Conservation (phyloP, 108 stramenopile genomes). For the Skeletonema menzelii region DNA sequence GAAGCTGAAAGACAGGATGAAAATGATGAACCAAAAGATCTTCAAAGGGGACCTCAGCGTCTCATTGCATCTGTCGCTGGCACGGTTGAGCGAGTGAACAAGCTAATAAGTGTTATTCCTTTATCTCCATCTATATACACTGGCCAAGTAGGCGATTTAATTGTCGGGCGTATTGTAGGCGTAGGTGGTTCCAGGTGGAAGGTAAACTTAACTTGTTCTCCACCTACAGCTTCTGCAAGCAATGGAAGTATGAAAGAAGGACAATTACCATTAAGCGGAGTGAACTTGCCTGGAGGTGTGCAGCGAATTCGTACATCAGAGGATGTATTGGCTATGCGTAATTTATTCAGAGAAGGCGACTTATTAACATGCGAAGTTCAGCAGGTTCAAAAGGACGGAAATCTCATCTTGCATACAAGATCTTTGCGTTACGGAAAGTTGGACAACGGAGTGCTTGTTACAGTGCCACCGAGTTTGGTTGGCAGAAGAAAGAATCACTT, state of each 20-base stretch:
- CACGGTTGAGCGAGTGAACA: constrained; percentile 93
- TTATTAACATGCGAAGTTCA: constrained; percentile 91
- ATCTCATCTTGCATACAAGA: constrained; percentile 90
- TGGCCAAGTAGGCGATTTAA: constrained; percentile 95
- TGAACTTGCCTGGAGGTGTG: constrained; percentile 92
- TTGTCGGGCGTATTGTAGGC: constrained; percentile 92
- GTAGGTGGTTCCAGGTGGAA: constrained; percentile 91
- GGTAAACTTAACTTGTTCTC: constrained; percentile 58
- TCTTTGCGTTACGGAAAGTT: constrained; percentile 92
- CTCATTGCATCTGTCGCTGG: constrained; percentile 92
- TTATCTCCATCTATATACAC: constrained; percentile 58
- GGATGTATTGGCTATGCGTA: constrained; percentile 95
- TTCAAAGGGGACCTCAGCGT: constrained; percentile 44
- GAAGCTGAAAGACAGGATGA: constrained; percentile 13
- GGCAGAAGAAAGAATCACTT: constrained; percentile 82
- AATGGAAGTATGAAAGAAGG: constrained; percentile 59
- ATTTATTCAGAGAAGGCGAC: constrained; percentile 89
- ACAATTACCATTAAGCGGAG: constrained; percentile 84
- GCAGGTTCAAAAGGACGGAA: constrained; percentile 84
- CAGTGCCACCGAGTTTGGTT: constrained; percentile 81
- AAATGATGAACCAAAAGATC: not conserved
- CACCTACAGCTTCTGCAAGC: constrained; percentile 34
- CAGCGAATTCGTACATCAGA: constrained; percentile 95
- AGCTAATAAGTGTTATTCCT: constrained; percentile 94
- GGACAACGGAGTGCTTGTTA: constrained; percentile 86